These are phyloP conservation scores for Chlorella sp. DNA, from an alignment of 139 green algal species.

Conservation along the genomic window DNA sequence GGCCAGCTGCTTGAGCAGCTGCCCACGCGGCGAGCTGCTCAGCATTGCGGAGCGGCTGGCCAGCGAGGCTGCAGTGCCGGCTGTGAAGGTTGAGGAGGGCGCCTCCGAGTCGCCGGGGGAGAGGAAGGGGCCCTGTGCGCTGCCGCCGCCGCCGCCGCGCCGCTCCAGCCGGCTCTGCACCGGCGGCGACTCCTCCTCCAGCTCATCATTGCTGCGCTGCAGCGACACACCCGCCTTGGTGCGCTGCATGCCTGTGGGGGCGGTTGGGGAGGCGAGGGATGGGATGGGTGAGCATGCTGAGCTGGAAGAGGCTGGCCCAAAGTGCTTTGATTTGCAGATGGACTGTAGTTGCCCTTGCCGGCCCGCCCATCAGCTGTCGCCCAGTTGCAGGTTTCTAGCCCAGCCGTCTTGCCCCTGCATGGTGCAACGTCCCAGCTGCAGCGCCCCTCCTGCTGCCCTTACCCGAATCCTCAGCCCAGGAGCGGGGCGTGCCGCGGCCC, in stretches of 20 bases:
- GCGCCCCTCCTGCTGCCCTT: neutral
- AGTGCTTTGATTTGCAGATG: too few species aligned
- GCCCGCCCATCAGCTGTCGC: too few species aligned
- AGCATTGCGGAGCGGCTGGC: neutral
- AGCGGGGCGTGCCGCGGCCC: constrained; percentile 25
- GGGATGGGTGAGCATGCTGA: neutral
- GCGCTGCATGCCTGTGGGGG: constrained; percentile 29
- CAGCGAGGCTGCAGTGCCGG: too few species aligned
- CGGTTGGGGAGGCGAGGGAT: neutral
- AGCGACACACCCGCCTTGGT: neutral
- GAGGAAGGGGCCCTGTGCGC: neutral
- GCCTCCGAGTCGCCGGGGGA: too few species aligned
- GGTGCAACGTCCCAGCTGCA: neutral
- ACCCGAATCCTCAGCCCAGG: constrained; percentile 20
- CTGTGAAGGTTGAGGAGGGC: too few species aligned
- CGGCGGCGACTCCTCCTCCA: neutral
- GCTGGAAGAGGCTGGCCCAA: too few species aligned
- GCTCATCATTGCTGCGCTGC: constrained; percentile 18
- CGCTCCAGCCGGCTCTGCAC: neutral
- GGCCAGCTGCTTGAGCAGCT: constrained; percentile 32
- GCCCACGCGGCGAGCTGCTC: constrained; percentile 1
- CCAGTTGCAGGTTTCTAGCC: too few species aligned
- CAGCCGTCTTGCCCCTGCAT: too few species aligned
- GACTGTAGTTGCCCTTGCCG: too few species aligned
- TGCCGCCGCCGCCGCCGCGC: neutral